A percentile compares a stretch with the other conserved stretches of the same genome.
These are phyloP conservation scores for Monascus purpureus DNA, from an alignment of 495 filamentous ascomycete genomes.

Conservation along the genomic window DNA sequence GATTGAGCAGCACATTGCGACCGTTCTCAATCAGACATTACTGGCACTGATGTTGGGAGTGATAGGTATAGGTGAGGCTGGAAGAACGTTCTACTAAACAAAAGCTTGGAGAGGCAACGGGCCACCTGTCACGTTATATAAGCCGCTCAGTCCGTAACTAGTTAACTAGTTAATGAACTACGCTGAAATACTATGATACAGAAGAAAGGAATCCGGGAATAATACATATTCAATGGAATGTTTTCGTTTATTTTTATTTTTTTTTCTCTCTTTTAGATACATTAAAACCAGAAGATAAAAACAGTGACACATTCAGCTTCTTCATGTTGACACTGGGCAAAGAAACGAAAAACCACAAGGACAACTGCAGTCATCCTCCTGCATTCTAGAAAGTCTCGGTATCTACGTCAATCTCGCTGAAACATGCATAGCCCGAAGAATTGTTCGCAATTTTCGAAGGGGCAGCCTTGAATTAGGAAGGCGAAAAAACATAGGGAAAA, in stretches of 20 bases:
- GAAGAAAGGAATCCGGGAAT: too few species aligned
- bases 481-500: slow-evolving; percentile 7
- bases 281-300: too few species aligned
- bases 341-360: too few species aligned
- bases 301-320: too few species aligned
- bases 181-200: too few species aligned
- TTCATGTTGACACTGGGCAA: too few species aligned
- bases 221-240: too few species aligned
- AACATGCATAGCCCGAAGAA: slow-evolving; percentile 9
- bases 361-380: too few species aligned
- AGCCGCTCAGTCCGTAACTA: too few species aligned
- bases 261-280: too few species aligned
- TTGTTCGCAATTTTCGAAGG: slow-evolving; percentile 10
- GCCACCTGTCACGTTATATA: slow-evolving; percentile 35
- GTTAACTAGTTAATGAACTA: too few species aligned
- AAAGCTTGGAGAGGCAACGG: slow-evolving; percentile 8
- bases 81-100: neutral
- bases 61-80: neutral
- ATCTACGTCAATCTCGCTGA: slow-evolving; percentile 2
- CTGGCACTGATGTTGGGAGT: neutral
- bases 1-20: slow-evolving; percentile 29
- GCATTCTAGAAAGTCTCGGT: slow-evolving; percentile 12
- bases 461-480: slow-evolving; percentile 5
- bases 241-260: too few species aligned
- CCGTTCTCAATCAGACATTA: slow-evolving; percentile 1